Conservation (phyloP, 2,329 filamentous ascomycete species). For the Aureobasidium lini region DNA sequence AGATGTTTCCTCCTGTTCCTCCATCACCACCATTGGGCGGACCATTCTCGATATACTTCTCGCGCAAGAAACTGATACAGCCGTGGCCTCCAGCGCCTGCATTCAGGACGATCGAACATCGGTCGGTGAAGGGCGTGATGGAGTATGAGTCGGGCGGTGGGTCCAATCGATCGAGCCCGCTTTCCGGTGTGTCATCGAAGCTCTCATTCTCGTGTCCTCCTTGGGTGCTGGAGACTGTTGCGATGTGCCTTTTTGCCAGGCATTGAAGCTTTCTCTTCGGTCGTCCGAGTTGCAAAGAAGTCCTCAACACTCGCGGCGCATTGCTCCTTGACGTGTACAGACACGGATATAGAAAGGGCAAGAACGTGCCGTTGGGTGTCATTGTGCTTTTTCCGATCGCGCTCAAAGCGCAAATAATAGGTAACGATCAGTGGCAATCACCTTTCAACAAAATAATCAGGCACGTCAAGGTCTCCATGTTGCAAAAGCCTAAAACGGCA, state of each 20-base stretch:
- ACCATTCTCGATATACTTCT: slow-evolving; percentile 81
- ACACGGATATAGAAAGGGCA: slow-evolving; percentile 41
- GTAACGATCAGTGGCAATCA: not conserved
- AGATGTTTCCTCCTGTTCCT: slow-evolving; percentile 82
- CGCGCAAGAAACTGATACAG: slow-evolving; percentile 87
- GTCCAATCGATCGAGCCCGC: slow-evolving; percentile 52
- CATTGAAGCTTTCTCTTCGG: not conserved
- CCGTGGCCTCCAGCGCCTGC: slow-evolving; percentile 82
- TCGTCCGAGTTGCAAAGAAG: slow-evolving; percentile 20
- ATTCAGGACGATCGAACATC: slow-evolving; percentile 67
- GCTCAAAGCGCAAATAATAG: not conserved
- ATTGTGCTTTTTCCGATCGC: not conserved
- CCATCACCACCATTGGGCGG: slow-evolving; percentile 94
- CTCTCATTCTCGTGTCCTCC: not conserved
- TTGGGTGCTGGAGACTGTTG: slow-evolving; percentile 2
- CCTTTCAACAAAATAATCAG: not conserved
- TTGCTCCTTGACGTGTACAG: slow-evolving; percentile 22
- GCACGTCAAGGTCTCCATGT: not conserved
- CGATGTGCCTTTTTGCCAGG: not conserved
- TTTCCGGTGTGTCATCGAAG: not conserved
- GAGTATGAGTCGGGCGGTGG: slow-evolving; percentile 79
- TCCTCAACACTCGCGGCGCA: slow-evolving; percentile 14
- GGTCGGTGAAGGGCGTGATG: slow-evolving; percentile 76
- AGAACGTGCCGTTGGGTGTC: slow-evolving; percentile 27
- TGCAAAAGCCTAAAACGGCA: not conserved